Percentiles rank a stretch among this genome's conserved stretches.
Conservation (phyloP, 805 yeast genomes). For the Yarrowia sp. region DNA sequence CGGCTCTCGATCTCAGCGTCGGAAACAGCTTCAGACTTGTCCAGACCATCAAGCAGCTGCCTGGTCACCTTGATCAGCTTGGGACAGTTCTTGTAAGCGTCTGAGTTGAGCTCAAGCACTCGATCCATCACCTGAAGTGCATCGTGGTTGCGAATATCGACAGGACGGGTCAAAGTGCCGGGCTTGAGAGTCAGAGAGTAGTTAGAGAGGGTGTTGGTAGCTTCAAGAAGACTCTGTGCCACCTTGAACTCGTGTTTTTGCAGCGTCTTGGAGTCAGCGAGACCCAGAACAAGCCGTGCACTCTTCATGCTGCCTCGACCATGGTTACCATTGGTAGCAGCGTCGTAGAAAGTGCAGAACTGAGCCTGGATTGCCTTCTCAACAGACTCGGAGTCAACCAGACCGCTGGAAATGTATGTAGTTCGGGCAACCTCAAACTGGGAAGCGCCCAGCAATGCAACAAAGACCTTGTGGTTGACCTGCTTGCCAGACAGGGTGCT, state of each 20-base stretch:
- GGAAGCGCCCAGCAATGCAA: constrained; percentile 32
- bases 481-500: constrained; percentile 24
- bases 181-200: constrained; percentile 36
- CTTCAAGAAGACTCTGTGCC: constrained; percentile 34
- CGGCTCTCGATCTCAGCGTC: constrained; percentile 25
- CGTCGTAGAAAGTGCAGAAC: constrained; percentile 47
- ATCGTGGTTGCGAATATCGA: constrained; percentile 33
- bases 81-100: constrained; percentile 36
- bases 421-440: constrained; percentile 34
- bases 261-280: constrained; percentile 28
- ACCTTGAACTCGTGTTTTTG: constrained; percentile 28
- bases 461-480: constrained; percentile 28
- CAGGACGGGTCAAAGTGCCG: constrained; percentile 36
- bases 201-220: constrained; percentile 35
- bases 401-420: constrained; percentile 5
- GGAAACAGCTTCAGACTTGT: constrained; percentile 1
- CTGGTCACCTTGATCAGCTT: constrained; percentile 32
- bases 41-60: constrained; percentile 28
- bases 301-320: constrained; percentile 44
- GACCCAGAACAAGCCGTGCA: constrained; percentile 37
- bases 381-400: background rate
- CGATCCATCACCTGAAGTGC: constrained; percentile 35
- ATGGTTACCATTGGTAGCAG: constrained; percentile 45
- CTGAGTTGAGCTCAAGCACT: constrained; percentile 37
- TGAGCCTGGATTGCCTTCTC: constrained; percentile 29